phyloP scores from a whole-genome alignment of 2,329 filamentous ascomycete genomes.

The Aspergillus luchuensis region DNA sequence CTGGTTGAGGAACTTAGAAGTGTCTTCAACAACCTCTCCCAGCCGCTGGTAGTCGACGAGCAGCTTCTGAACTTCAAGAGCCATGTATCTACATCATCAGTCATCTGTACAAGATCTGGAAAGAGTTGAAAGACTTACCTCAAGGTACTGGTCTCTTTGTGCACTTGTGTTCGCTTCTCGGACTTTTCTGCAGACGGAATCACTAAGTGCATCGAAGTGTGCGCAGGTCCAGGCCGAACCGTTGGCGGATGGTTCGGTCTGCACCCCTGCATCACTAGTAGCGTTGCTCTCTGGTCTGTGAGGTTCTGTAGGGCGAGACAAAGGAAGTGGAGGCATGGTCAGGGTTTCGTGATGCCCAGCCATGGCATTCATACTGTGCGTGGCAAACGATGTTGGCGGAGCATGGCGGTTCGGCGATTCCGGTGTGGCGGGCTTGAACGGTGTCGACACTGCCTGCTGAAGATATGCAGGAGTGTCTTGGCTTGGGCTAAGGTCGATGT shows the following conservation, averaged over 20 bases:
- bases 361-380: conserved; percentile 8
- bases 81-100: conserved; percentile 15
- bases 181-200: conserved; percentile 8
- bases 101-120: not conserved
- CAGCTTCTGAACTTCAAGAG: conserved; percentile 21
- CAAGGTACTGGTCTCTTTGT: conserved; percentile 20
- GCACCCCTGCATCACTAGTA: not conserved
- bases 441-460: conserved; percentile 22
- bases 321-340: not conserved
- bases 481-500: not conserved
- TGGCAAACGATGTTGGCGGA: conserved; percentile 21
- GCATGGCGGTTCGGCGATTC: not conserved
- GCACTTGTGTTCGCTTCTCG: conserved; percentile 9
- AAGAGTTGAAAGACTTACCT: conserved; percentile 15
- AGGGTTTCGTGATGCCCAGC: not conserved
- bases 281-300: not conserved
- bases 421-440: conserved; percentile 14
- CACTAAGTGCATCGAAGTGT: not conserved
- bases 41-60: conserved; percentile 15
- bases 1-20: not conserved
- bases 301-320: not conserved
- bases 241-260: not conserved
- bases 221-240: not conserved
- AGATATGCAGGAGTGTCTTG: conserved; percentile 20
- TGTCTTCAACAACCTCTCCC: not conserved